These are phyloP conservation scores for Naematelia aurantialba DNA, from an alignment of 768 basidiomycete genomes.

Conservation along the genomic window DNA sequence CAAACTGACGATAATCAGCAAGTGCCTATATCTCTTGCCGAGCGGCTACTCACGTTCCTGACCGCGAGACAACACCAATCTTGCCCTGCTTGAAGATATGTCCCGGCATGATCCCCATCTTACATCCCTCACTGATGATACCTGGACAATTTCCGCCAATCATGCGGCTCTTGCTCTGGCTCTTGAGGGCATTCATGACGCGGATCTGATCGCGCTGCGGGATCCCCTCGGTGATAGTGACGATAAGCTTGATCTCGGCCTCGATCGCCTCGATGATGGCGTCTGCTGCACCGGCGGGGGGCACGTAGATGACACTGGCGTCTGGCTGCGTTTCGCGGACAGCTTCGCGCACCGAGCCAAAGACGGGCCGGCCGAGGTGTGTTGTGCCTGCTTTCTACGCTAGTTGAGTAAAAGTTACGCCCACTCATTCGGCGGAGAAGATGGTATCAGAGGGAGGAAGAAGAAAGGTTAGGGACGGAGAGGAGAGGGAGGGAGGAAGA, in stretches of 20 bases:
- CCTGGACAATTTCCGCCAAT: constrained; percentile 99
- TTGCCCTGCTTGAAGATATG: constrained; percentile 96
- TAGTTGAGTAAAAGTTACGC: neutral
- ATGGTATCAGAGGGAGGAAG: neutral
- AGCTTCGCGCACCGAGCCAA: constrained; percentile 87
- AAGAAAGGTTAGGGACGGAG: neutral
- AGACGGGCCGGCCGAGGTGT: constrained; percentile 92
- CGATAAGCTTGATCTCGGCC: constrained; percentile 94
- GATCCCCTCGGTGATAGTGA: constrained; percentile 98
- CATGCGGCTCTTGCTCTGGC: constrained; percentile 88
- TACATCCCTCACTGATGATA: constrained; percentile 97
- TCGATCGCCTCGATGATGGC: constrained; percentile 99
- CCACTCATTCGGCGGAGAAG: neutral
- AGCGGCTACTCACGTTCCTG: constrained; percentile 43
- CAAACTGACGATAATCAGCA: constrained; percentile 50
- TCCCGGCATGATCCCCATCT: constrained; percentile 96
- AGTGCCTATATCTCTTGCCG: neutral
- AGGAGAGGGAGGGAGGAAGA: neutral
- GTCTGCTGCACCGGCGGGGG: constrained; percentile 91
- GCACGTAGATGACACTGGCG: constrained; percentile 94
- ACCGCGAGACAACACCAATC: constrained; percentile 61
- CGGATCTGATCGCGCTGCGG: constrained; percentile 95
- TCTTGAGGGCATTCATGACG: constrained; percentile 88
- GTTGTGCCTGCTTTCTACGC: constrained; percentile 94
- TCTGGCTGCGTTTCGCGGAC: constrained; percentile 81